Evolutionary conservation across 352 stramenopile genomes (phyloP), one percentile per base, ranked within the genome.

Genomic region (Pythium dissimile): DNA sequence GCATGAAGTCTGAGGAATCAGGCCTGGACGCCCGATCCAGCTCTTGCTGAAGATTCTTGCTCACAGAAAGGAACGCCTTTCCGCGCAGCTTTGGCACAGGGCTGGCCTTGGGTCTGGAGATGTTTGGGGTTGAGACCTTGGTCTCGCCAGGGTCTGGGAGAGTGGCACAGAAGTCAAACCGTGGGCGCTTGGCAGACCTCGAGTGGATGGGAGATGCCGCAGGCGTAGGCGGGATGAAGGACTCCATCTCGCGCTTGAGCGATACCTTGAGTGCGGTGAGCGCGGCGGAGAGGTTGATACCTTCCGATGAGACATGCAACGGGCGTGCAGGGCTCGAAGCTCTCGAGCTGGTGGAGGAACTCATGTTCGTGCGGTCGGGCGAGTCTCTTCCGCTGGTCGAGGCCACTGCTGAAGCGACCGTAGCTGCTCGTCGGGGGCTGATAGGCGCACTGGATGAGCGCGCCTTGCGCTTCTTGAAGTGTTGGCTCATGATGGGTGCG

Each of bases 211-310:
- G 83, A 9, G 83, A 93, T 1, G 79, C 83, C 8, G 75, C 80
- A 0, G 83, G 83, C 23, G 83, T 93, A 0, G 83, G 83, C 4
- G 83, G 80, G 34, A 81, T 73, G 27, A 87, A 87, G 45, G 73
- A 84, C 23, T 89, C 75, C 30, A 86, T 69, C 49, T 89, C 78
- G 45, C 79, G 80, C 62, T 86, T 89, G 21, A 89, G 64, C 35
- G 83, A 89, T 13, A 93, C 75, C 56, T 90, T 82, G 18, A 93
- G 79, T 21, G 79, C 77, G 0, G 69, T 88, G 28, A 90, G 58
- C 10, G 78, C 80, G 0, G 72, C 67, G 3, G 78, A 74, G 31
- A 90, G 63, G 52, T 72, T 88, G 23, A 73, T 72, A 26, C 69
- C 56, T 48, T 88, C 78, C 13, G 28, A 37, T 18, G 41, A 56